Conservation (phyloP, 306 rosid species). For the Calophaca sinica region DNA sequence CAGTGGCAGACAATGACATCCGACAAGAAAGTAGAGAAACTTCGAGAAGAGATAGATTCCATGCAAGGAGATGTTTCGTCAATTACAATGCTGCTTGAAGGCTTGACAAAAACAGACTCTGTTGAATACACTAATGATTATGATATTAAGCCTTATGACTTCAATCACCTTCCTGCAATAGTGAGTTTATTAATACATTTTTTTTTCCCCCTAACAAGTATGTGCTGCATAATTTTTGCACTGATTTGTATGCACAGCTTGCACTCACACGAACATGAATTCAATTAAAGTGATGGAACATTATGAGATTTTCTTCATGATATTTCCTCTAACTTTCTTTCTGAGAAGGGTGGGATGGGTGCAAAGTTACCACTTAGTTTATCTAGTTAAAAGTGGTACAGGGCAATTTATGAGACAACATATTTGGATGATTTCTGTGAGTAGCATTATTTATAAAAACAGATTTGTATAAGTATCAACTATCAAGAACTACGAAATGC, state of each 20-base stretch:
- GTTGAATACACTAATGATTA: slow-evolving; percentile 34
- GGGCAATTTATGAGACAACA: neutral
- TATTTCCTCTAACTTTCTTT: no score
- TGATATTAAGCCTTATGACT: slow-evolving; percentile 47
- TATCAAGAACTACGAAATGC: neutral
- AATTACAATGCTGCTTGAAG: slow-evolving; percentile 57
- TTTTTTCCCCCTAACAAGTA: neutral
- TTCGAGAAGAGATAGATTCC: slow-evolving; percentile 46
- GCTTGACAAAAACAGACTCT: slow-evolving; percentile 56
- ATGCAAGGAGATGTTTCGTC: slow-evolving; percentile 51
- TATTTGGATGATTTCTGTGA: neutral
- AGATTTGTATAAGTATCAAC: neutral
- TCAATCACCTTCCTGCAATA: slow-evolving; percentile 29
- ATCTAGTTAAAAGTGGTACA: neutral
- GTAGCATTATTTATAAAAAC: neutral
- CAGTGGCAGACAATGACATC: slow-evolving; percentile 78
- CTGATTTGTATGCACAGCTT: no score
- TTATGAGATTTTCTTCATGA: no score
- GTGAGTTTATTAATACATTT: slow-evolving; percentile 48
- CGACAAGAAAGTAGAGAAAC: slow-evolving; percentile 48
- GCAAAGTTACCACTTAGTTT: neutral
- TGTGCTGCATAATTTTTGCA: slow-evolving; percentile 1
- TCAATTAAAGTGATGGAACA: no score
- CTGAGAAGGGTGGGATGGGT: neutral
- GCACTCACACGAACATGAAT: no score